Evolutionary conservation across 352 stramenopile genomes (phyloP).

Genomic region (Phytopythium delawarense): DNA sequence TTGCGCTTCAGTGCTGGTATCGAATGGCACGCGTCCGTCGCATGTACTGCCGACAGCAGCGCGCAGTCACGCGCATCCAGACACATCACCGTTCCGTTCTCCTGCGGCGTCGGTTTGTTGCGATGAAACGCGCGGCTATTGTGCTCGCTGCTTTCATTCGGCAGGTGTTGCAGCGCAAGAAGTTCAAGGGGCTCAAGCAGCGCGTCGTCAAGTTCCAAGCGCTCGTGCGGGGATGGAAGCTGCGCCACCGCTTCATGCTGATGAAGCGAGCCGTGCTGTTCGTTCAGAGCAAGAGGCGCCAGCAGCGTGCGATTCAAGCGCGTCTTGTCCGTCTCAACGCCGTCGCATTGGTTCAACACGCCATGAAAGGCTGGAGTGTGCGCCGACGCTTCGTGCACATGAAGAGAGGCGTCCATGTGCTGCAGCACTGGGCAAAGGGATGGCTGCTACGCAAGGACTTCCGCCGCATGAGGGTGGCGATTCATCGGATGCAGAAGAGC

Average conservation of each 20-base stretch:
- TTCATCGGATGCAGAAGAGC: constrained; percentile 31
- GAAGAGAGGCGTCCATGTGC: constrained; percentile 16
- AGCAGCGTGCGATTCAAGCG: constrained; percentile 19
- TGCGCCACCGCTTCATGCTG: constrained; percentile 21
- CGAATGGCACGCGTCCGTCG: constrained; percentile 38
- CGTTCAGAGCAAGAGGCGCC: constrained; percentile 47
- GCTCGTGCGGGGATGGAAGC: constrained; percentile 43
- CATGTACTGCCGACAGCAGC: constrained; percentile 22
- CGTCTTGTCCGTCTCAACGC: constrained; percentile 22
- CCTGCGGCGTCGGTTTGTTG: constrained; percentile 39
- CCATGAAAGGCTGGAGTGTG: constrained; percentile 41
- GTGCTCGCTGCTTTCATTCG: constrained; percentile 65
- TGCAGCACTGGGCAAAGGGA: constrained; percentile 55
- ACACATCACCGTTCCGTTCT: constrained; percentile 36
- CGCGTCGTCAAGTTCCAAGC: constrained; percentile 65
- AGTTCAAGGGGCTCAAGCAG: constrained; percentile 62
- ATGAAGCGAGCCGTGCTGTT: constrained; percentile 26
- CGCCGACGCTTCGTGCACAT: constrained; percentile 37
- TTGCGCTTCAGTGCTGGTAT: constrained; percentile 54
- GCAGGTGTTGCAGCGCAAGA: constrained; percentile 55
- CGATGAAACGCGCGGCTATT: constrained; percentile 46
- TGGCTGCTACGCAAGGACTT: constrained; percentile 53
- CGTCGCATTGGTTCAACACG: constrained; percentile 40
- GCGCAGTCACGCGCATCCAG: constrained; percentile 40
- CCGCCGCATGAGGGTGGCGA: constrained; percentile 18